Evolutionary conservation across 2,329 filamentous ascomycete species (phyloP).

Genomic region (Colletotrichum coccodes): DNA sequence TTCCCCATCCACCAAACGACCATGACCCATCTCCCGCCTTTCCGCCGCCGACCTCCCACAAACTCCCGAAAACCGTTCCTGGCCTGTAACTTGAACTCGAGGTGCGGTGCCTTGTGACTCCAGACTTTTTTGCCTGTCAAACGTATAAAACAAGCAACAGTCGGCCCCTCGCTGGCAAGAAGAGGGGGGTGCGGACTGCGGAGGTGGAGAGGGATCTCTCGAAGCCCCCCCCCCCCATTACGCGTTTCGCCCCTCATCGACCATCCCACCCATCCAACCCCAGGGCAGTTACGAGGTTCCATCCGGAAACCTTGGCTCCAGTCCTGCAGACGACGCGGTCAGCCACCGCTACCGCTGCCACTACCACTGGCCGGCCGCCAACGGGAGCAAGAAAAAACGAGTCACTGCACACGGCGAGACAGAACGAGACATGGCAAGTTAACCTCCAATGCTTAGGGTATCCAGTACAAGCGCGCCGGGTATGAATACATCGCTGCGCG

Average conservation of each 20-base stretch:
- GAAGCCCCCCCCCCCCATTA: slow-evolving; percentile 28
- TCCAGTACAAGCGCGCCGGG: neutral
- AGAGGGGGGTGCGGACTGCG: neutral
- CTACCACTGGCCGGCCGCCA: neutral
- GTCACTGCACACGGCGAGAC: neutral
- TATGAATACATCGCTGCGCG: neutral
- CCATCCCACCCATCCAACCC: slow-evolving; percentile 23
- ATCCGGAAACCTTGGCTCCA: slow-evolving; percentile 26
- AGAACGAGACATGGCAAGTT: slow-evolving; percentile 6
- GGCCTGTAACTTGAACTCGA: neutral
- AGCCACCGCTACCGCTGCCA: slow-evolving; percentile 7
- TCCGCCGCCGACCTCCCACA: neutral
- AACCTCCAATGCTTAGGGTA: neutral
- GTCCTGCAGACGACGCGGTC: slow-evolving; percentile 18
- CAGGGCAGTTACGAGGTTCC: slow-evolving; percentile 13
- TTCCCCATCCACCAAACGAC: neutral
- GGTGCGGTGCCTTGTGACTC: neutral
- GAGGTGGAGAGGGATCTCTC: neutral
- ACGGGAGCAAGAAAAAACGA: neutral
- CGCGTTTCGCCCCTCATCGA: slow-evolving; percentile 33
- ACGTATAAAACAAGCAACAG: neutral
- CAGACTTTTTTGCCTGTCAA: neutral
- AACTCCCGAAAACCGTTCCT: neutral
- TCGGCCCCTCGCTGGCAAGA: neutral
- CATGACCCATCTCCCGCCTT: neutral